Evolutionary conservation across 805 yeast species (phyloP).

Genomic region (Wickerhamomyces sydowiorum): DNA sequence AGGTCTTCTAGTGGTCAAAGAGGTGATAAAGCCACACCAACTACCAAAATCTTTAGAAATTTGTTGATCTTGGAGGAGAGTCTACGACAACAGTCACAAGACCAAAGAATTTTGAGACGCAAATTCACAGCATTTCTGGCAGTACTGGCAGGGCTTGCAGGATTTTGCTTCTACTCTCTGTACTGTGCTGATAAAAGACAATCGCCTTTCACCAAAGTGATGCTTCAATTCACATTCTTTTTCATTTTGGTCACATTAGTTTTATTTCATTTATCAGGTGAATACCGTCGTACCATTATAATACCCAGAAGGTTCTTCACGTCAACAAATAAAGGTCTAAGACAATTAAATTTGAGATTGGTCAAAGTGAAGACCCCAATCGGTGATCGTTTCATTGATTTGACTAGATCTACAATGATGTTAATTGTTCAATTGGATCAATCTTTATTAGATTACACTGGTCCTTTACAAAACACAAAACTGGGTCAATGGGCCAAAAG

Average conservation of each 20-base stretch:
- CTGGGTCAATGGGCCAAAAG: conserved; percentile 7
- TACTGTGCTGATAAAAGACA: conserved; percentile 33
- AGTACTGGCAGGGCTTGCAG: conserved; percentile 33
- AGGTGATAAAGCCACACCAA: conserved; percentile 32
- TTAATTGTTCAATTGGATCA: conserved; percentile 13
- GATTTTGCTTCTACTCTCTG: conserved; percentile 34
- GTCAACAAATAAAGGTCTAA: conserved; percentile 82
- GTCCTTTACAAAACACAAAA: conserved; percentile 8
- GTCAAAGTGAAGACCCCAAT: conserved; percentile 50
- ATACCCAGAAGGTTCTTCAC: conserved; percentile 73
- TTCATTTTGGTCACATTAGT: conserved; percentile 63
- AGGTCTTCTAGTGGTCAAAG: conserved; percentile 19
- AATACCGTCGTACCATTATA: conserved; percentile 79
- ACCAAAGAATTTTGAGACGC: conserved; percentile 57
- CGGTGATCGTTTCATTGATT: conserved; percentile 31
- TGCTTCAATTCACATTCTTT: conserved; percentile 48
- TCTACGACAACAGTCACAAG: conserved; percentile 72
- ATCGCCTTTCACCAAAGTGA: conserved; percentile 30
- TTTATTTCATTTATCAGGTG: conserved; percentile 83
- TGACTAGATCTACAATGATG: conserved; percentile 24
- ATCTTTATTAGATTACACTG: conserved; percentile 1
- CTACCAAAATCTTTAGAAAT: conserved; percentile 76
- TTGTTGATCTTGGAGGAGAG: conserved; percentile 81
- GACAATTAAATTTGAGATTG: conserved; percentile 74
- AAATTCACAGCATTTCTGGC: conserved; percentile 35